Conservation (phyloP, 2,329 filamentous ascomycete species). For the Sporothrix pseudoabietina region DNA sequence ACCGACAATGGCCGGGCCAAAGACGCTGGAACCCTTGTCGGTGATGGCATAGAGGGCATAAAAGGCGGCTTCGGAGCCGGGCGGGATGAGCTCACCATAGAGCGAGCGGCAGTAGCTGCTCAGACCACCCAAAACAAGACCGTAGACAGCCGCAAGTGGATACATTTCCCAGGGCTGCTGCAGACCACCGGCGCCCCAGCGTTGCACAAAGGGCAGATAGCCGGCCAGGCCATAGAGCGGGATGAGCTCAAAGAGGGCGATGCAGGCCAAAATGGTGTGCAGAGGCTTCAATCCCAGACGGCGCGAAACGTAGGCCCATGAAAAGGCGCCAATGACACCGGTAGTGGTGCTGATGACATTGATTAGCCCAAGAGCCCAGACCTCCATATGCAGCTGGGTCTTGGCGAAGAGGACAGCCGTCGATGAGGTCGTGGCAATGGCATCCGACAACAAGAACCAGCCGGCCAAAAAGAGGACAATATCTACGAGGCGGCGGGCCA, state of each 20-base stretch:
- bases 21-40: slow-evolving; percentile 92
- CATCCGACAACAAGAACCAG: slow-evolving; percentile 94
- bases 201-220: slow-evolving; percentile 77
- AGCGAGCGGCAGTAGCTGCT: slow-evolving; percentile 89
- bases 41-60: slow-evolving; percentile 97
- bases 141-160: slow-evolving; percentile 84
- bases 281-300: slow-evolving; percentile 70
- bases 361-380: slow-evolving; percentile 85
- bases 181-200: slow-evolving; percentile 77
- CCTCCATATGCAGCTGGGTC: slow-evolving; percentile 85
- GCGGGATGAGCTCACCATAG: slow-evolving; percentile 90
- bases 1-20: slow-evolving; percentile 91
- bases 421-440: slow-evolving; percentile 89
- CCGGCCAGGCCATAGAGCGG: slow-evolving; percentile 88
- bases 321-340: slow-evolving; percentile 85
- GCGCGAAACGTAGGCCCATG: slow-evolving; percentile 79
- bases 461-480: slow-evolving; percentile 78
- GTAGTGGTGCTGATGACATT: slow-evolving; percentile 86
- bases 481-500: slow-evolving; percentile 72
- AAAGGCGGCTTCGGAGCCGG: slow-evolving; percentile 92
- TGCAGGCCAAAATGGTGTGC: slow-evolving; percentile 90
- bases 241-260: slow-evolving; percentile 86
- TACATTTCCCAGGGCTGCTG: slow-evolving; percentile 98
- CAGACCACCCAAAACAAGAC: slow-evolving; percentile 89
- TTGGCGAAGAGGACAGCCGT: slow-evolving; percentile 96